These are phyloP conservation scores for Cavenderia fasciculata DNA, from an alignment of 78 protist species.

Conservation along the genomic window DNA sequence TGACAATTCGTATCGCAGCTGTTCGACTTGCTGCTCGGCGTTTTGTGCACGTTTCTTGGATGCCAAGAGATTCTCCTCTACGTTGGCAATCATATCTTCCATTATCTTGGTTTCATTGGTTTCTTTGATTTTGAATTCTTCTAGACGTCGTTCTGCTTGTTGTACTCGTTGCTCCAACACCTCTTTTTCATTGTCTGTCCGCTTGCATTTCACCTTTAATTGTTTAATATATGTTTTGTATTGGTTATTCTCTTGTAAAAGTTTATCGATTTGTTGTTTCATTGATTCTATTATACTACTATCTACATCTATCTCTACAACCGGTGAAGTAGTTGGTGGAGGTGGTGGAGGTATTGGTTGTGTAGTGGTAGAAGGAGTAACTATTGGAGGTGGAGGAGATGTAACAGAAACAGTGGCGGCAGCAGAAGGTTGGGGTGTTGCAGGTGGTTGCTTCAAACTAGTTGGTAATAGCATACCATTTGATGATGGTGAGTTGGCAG, in stretches of 20 bases:
- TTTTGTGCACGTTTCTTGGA: constrained; percentile 57
- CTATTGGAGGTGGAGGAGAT: not conserved
- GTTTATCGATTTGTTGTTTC: constrained; percentile 22
- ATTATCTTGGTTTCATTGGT: constrained; percentile 39
- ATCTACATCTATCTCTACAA: not conserved
- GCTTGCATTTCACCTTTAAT: not conserved
- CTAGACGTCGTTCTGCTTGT: constrained; percentile 10
- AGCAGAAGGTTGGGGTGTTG: not conserved
- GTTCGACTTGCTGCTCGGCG: constrained; percentile 59
- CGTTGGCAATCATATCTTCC: constrained; percentile 67
- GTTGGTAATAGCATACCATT: no score
- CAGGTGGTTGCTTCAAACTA: no score
- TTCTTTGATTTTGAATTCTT: constrained; percentile 45
- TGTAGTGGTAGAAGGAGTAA: not conserved
- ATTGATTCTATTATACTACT: not conserved
- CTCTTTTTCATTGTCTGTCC: constrained; percentile 42
- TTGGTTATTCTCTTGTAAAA: constrained; percentile 30
- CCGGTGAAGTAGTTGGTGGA: not conserved
- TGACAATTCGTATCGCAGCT: constrained; percentile 17
- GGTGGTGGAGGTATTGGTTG: constrained; percentile 6
- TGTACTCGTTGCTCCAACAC: not conserved
- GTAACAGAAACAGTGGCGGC: not conserved
- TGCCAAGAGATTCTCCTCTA: constrained; percentile 33
- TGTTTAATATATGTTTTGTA: constrained; percentile 6
- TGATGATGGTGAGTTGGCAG: not conserved